Evolutionary conservation across 805 yeast species (phyloP).

Genomic region (Candida germanica): DNA sequence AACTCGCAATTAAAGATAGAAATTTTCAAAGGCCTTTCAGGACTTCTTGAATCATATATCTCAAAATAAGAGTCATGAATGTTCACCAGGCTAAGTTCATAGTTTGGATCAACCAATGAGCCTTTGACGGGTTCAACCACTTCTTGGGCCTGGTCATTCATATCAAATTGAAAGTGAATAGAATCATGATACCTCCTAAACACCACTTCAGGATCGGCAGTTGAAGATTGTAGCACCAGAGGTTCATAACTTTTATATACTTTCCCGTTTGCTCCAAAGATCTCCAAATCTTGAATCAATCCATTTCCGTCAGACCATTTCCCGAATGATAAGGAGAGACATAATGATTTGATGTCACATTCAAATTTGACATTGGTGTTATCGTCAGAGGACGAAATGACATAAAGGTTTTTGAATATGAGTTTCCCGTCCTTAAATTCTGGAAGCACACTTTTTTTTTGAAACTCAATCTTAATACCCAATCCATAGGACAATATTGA

Average conservation of each 20-base stretch:
- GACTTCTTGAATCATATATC: conserved; percentile 24
- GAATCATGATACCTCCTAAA: conserved; percentile 26
- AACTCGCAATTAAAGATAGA: conserved; percentile 65
- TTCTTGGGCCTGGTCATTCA: conserved; percentile 23
- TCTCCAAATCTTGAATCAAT: conserved; percentile 45
- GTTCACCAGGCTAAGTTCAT: conserved; percentile 36
- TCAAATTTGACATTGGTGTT: conserved; percentile 19
- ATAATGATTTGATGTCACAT: conserved; percentile 41
- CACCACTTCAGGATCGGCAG: conserved; percentile 9
- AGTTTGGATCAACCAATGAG: conserved; percentile 27
- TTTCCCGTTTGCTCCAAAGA: conserved; percentile 47
- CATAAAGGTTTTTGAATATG: conserved; percentile 40
- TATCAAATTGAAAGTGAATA: conserved; percentile 31
- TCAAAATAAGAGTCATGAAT: conserved; percentile 52
- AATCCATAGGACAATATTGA: conserved; percentile 38
- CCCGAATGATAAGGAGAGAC: conserved; percentile 45
- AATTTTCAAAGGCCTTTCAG: conserved; percentile 39
- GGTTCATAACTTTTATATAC: conserved; percentile 15
- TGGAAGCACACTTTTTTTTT: conserved; percentile 38
- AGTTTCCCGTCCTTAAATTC: conserved; percentile 50
- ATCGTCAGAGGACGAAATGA: conserved; percentile 12
- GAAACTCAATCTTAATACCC: conserved; percentile 35
- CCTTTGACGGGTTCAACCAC: conserved; percentile 6
- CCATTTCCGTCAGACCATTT: conserved; percentile 60
- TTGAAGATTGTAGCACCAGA: conserved; percentile 1